Base-by-base conservation (phyloP, 2,329 filamentous ascomycete species). In the Dothidotthia symphoricarpi region DNA sequence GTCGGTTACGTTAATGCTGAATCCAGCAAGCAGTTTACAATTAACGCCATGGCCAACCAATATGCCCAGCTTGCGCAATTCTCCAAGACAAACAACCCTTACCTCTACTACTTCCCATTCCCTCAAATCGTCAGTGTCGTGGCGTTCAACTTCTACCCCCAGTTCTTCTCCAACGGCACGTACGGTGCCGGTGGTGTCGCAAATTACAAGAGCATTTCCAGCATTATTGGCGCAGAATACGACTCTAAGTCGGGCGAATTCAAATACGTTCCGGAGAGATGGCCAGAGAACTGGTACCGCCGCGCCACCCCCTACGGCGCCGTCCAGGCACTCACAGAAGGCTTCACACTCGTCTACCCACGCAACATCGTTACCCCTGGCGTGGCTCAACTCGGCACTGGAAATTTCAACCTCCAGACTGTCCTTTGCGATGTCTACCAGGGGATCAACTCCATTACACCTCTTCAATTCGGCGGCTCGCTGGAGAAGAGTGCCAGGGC, bases 231-330 rank as follows among this genome's bases (percentile, higher is more conserved):
- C 41, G 73, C 63, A 4, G 65, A 77, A 19, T 66, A 69, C 16
- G 68, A 68, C 15, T 44, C 58, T 25, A 56, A 66, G 4, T 61
- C 73, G 3, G 67, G 64, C 7, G 63, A 69, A 31, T 76, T 76
- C 51, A 69, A 68, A 12, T 58, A 67, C 14, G 75, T 75, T 14
- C 69, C 69, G 46, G 75, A 78, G 49, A 66, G 67, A 10, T 77
- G 77, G 37, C 75, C 75, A 0, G 68, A 73, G 30, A 77, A 77
- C 58, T 78, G 74, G 71, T 78, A 74, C 57, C 67, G 69, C 31
- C 62, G 63, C 3, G 62, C 68, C 0, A 60, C 67, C 0, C 73
- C 75, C 31, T 78, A 75, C 41, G 69, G 69, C 16, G 59, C 75
- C 6, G 55, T 74, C 3, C 60, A 51, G 28, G 53, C 61, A 6